Evolutionary conservation across 2,329 filamentous ascomycete species (phyloP).

Genomic region (Amauroascus verrucosus): DNA sequence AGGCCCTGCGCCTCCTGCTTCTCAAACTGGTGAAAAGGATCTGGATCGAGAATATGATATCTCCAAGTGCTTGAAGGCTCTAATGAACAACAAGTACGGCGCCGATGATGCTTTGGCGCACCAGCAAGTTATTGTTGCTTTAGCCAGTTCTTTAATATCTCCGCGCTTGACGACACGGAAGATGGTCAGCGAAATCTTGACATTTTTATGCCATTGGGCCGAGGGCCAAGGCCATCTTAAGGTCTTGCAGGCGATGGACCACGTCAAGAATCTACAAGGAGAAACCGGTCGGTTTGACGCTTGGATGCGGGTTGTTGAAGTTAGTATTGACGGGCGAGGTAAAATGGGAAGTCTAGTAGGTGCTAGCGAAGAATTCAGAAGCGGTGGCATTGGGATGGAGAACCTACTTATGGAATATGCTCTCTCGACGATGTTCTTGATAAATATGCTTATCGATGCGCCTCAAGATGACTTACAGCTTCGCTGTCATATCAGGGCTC

Average conservation of each 20-base stretch:
- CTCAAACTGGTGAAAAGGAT: constrained; percentile 59
- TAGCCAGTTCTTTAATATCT: constrained; percentile 78
- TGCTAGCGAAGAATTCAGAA: constrained; percentile 90
- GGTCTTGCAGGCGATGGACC: constrained; percentile 85
- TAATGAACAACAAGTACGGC: constrained; percentile 99
- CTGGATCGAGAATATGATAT: constrained; percentile 93
- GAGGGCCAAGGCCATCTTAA: constrained; percentile 81
- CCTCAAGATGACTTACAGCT: constrained; percentile 81
- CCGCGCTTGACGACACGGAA: constrained; percentile 85
- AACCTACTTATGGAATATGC: constrained; percentile 99
- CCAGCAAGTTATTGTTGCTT: constrained; percentile 77
- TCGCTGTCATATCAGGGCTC: constrained; percentile 85
- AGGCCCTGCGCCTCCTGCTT: constrained; percentile 56
- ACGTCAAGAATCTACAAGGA: constrained; percentile 74
- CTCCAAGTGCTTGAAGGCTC: constrained; percentile 88
- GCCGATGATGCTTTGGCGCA: constrained; percentile 89
- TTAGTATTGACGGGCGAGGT: constrained; percentile 89
- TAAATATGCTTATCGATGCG: constrained; percentile 94
- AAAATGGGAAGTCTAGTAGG: constrained; percentile 98
- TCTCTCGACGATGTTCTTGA: constrained; percentile 81
- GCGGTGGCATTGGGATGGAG: constrained; percentile 95
- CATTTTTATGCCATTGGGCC: constrained; percentile 91
- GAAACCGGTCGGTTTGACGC: constrained; percentile 95
- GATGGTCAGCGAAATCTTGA: constrained; percentile 89
- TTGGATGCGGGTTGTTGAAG: constrained; percentile 97